Conservation (phyloP, 1,284 basidiomycete genomes). For the Coniferiporia sulphurascens region DNA sequence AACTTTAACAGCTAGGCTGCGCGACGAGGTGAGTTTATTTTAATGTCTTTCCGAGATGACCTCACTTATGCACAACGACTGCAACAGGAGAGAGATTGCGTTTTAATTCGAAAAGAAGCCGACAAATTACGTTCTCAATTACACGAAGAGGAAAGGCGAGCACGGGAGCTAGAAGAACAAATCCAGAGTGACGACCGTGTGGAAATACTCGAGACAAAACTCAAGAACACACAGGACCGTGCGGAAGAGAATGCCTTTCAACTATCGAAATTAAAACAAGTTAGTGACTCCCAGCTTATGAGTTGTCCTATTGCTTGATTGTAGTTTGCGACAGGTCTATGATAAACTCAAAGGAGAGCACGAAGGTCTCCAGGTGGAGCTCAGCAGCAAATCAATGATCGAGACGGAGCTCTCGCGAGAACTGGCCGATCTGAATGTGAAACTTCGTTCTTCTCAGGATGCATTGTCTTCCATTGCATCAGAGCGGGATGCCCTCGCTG, state of each 20-base stretch:
- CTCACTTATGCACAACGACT: neutral
- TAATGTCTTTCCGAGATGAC: neutral
- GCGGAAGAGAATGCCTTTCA: conserved; percentile 78
- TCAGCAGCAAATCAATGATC: conserved; percentile 36
- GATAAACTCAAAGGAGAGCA: conserved; percentile 53
- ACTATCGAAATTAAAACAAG: conserved; percentile 72
- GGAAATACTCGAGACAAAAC: conserved; percentile 61
- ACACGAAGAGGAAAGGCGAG: conserved; percentile 48
- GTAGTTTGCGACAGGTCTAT: conserved; percentile 41
- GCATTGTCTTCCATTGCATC: conserved; percentile 40
- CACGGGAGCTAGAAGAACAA: conserved; percentile 72
- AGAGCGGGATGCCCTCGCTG: conserved; percentile 42
- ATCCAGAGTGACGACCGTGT: conserved; percentile 76
- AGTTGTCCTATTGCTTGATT: conserved; percentile 6
- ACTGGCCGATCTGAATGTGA: conserved; percentile 40
- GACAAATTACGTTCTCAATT: conserved; percentile 50
- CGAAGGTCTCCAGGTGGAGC: conserved; percentile 46
- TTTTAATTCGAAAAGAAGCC: conserved; percentile 49
- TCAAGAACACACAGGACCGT: conserved; percentile 73
- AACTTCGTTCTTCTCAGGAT: conserved; percentile 36
- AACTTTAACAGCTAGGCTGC: conserved; percentile 9
- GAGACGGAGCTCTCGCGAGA: conserved; percentile 44
- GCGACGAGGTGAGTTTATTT: conserved; percentile 50
- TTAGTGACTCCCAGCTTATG: conserved; percentile 26
- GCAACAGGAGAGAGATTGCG: conserved; percentile 64